Evolutionary conservation across 2,329 filamentous ascomycete species (phyloP).

Genomic region (Aspergillus sp.): DNA sequence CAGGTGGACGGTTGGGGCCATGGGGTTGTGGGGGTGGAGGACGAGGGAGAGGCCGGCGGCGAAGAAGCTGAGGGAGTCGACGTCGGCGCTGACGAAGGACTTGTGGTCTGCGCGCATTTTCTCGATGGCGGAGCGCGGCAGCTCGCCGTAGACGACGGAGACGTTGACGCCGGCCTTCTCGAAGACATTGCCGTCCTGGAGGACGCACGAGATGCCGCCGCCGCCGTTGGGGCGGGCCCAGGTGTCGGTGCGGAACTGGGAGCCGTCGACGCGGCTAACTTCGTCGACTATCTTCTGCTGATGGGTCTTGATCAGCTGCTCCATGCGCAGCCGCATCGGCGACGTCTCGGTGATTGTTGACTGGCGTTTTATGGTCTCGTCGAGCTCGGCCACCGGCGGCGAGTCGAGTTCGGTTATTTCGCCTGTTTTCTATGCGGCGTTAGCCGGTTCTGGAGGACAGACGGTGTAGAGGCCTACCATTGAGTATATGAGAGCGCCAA

Average conservation of each 20-base stretch:
- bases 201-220: constrained; percentile 85
- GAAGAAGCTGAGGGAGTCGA: constrained; percentile 87
- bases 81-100: constrained; percentile 63
- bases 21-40: constrained; percentile 85
- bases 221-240: constrained; percentile 85
- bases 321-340: constrained; percentile 96
- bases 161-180: constrained; percentile 96
- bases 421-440: constrained; percentile 29
- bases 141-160: constrained; percentile 83
- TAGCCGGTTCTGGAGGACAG: too few species aligned
- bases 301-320: constrained; percentile 87
- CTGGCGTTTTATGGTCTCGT: constrained; percentile 71
- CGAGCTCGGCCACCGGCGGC: constrained; percentile 71
- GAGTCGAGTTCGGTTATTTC: constrained; percentile 31
- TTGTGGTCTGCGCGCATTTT: constrained; percentile 96
- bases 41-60: constrained; percentile 89
- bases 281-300: constrained; percentile 79
- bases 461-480: constrained; percentile 33
- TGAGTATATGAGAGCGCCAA: constrained; percentile 41
- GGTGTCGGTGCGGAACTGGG: constrained; percentile 69
- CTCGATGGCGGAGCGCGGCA: constrained; percentile 76
- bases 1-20: constrained; percentile 93
- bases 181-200: constrained; percentile 94
- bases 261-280: constrained; percentile 74
- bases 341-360: constrained; percentile 64